Evolutionary conservation across 2,329 filamentous ascomycete genomes (phyloP).

Genomic region (Calonectria crousiana): DNA sequence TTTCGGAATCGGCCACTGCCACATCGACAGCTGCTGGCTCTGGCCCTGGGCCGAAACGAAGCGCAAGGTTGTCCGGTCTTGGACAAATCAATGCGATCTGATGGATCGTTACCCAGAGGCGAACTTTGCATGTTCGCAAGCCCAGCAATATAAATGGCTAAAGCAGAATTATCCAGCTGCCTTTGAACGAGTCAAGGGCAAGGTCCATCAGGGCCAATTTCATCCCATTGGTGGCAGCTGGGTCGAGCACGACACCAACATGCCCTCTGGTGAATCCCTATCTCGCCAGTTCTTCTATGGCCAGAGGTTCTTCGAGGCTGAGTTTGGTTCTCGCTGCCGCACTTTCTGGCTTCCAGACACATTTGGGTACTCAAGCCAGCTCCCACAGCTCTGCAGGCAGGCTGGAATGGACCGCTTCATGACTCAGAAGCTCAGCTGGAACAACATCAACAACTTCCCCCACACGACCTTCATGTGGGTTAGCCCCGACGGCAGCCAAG

Average conservation of each 20-base stretch:
- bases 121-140: constrained; percentile 91
- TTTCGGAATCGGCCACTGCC: constrained; percentile 93
- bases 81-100: constrained; percentile 96
- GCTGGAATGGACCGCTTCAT: constrained; percentile 98
- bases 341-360: constrained; percentile 99
- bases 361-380: constrained; percentile 95
- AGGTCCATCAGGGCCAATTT: constrained; percentile 91
- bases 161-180: constrained; percentile 89
- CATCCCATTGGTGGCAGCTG: constrained; percentile 97
- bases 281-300: constrained; percentile 96
- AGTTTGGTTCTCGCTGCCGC: constrained; percentile 87
- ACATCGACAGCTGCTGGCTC: constrained; percentile 98
- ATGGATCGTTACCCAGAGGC: constrained; percentile 97
- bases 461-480: constrained; percentile 99
- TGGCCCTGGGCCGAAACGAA: constrained; percentile 99
- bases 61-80: constrained; percentile 93
- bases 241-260: constrained; percentile 98
- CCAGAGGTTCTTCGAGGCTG: constrained; percentile 92
- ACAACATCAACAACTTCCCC: constrained; percentile 99
- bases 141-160: constrained; percentile 98
- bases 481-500: constrained; percentile 92
- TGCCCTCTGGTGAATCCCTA: constrained; percentile 95
- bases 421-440: constrained; percentile 99
- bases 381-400: constrained; percentile 92
- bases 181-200: constrained; percentile 90